phyloP scores from a whole-genome alignment of 129 eudicot genomes.

The Flaveria bidentis region DNA sequence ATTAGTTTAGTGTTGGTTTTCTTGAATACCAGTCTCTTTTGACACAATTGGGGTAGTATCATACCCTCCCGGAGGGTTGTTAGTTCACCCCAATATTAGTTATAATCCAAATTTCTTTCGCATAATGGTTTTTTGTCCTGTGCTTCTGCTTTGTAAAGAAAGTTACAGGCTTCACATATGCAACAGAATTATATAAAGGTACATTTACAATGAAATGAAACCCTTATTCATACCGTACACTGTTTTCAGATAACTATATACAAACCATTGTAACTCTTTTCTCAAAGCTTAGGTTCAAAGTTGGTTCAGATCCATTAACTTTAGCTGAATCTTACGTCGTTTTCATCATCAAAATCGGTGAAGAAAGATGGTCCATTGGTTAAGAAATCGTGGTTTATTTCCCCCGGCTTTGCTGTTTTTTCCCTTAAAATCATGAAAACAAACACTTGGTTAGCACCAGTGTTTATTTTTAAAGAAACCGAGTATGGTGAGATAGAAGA shows the following conservation, averaged over 20 bases:
- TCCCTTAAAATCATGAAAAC: slow-evolving; percentile 46
- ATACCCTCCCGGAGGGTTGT: slow-evolving; percentile 30
- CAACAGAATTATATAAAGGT: slow-evolving; percentile 12
- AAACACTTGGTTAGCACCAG: not conserved
- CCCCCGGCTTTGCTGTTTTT: slow-evolving; percentile 72
- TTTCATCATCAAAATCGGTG: slow-evolving; percentile 61
- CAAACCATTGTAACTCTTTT: not conserved
- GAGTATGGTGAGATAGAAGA: not conserved
- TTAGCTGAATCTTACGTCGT: slow-evolving; percentile 18
- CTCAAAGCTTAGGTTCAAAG: not conserved
- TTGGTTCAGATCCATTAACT: not conserved
- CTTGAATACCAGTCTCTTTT: slow-evolving; percentile 8
- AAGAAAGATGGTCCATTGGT: slow-evolving; percentile 81
- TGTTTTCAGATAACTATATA: not conserved
- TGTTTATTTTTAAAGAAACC: not conserved
- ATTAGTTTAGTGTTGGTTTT: slow-evolving; percentile 24
- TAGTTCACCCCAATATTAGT: slow-evolving; percentile 34
- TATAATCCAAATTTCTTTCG: slow-evolving; percentile 19
- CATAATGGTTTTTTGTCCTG: not conserved
- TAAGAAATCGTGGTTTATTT: slow-evolving; percentile 57
- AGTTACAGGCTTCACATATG: slow-evolving; percentile 6
- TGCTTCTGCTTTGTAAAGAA: slow-evolving; percentile 8
- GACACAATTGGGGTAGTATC: slow-evolving; percentile 14
- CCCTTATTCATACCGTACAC: not conserved
- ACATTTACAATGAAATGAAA: not conserved